Base-by-base conservation (phyloP, 2,329 filamentous ascomycete species). In the Alternaria conjuncta region DNA sequence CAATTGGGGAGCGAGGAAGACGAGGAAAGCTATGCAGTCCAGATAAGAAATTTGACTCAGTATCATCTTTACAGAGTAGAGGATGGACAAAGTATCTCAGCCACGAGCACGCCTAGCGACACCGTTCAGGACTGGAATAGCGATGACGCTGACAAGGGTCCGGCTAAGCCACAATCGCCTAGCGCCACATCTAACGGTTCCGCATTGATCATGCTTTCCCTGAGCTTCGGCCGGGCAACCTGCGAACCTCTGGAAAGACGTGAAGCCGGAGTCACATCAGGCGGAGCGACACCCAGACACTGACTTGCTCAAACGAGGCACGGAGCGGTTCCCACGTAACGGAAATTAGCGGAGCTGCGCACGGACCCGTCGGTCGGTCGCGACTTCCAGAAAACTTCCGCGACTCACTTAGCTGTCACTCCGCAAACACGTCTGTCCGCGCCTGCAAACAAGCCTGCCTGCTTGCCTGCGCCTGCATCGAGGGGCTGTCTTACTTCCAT, bases 11-110 rank as follows among this genome's bases (percentile, higher is more conserved):
- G 88, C 82, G 13, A 95, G 85, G 72, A 92, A 90, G 45, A 90
- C 55, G 53, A 92, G 85, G 74, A 94, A 96, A 61, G 89, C 87
- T 28, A 90, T 61, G 81, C 91, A 94, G 82, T 96, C 93, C 26
- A 93, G 77, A 78, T 91, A 90, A 7, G 90, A 92, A 47, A 96
- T 87, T 61, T 90, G 89, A 36, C 87, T 87, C 45, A 96, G 84
- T 63, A 93, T 90, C 91, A 94, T 94, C 66, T 63, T 71, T 32
- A 57, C 18, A 53, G 62, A 25, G 11, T 23, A 36, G 46, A 18
- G 36, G 59, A 58, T 47, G 32, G 36, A 30, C 47, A 45, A 45
- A 32, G 43, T 47, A 25, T 18, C 45, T 20, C 26, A 45, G 43
- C 49, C 50, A 36, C 23, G 28, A 32, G 49, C 9, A 53, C 28